These are phyloP conservation scores for Caulochytrium protostelioides DNA, from an alignment of 371 early-diverging fungal species.

Conservation along the genomic window DNA sequence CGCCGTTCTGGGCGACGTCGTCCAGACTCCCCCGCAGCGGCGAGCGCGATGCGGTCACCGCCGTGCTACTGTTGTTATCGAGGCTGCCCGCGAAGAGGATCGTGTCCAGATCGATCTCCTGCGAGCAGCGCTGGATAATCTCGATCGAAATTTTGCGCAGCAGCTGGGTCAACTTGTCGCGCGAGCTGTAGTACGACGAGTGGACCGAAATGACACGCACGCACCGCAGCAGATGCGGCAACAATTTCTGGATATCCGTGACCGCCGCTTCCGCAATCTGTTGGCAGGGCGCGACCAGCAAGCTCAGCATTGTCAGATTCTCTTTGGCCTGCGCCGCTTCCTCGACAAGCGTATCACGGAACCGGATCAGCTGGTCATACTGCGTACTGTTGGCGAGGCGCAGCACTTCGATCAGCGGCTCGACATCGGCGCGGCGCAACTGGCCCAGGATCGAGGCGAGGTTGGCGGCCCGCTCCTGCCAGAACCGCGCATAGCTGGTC, in stretches of 20 bases:
- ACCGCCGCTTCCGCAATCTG: constrained; percentile 23
- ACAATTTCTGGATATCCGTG: constrained; percentile 14
- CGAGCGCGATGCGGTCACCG: no score
- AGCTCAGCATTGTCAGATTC: constrained; percentile 29
- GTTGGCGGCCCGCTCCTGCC: no score
- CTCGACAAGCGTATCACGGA: constrained; percentile 29
- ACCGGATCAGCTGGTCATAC: constrained; percentile 25
- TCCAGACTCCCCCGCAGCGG: no score
- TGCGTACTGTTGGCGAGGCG: constrained; percentile 27
- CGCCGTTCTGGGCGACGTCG: no score
- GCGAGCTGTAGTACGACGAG: constrained; percentile 29
- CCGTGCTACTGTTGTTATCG: no score
- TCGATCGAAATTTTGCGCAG: constrained; percentile 31
- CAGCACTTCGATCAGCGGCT: constrained; percentile 16
- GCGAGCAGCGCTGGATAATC: constrained; percentile 29
- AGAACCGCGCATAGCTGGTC: no score
- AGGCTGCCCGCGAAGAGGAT: no score
- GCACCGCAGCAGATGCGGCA: constrained; percentile 22
- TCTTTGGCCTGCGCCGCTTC: constrained; percentile 30
- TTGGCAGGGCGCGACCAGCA: constrained; percentile 17
- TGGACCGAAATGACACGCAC: constrained; percentile 33
- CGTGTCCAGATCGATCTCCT: constrained; percentile 27
- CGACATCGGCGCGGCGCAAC: constrained; percentile 21
- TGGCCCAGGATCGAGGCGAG: constrained; percentile 31
- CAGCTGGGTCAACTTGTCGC: constrained; percentile 26